These are phyloP conservation scores for Fusarium cyanostomum DNA, from an alignment of 2,329 filamentous ascomycete genomes.

Conservation along the genomic window DNA sequence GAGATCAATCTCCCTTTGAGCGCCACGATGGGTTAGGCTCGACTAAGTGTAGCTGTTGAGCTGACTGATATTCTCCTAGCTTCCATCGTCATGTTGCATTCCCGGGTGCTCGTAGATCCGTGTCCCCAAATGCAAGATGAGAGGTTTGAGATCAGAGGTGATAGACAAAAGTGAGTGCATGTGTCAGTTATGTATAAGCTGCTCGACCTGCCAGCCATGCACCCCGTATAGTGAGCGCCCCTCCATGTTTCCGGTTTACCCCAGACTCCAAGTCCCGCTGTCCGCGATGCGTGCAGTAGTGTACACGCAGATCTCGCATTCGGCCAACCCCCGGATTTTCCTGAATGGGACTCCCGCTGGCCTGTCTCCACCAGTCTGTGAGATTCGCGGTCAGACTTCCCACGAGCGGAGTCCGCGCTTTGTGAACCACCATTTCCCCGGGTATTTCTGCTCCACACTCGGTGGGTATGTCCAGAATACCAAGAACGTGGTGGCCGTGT, in stretches of 20 bases:
- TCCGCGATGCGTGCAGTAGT: conserved; percentile 17
- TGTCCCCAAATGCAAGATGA: neutral
- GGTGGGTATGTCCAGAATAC: conserved; percentile 56
- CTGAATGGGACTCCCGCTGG: neutral
- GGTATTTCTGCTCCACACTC: conserved; percentile 51
- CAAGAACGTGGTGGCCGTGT: conserved; percentile 44
- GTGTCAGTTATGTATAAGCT: neutral
- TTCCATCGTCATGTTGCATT: neutral
- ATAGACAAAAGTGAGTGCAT: neutral
- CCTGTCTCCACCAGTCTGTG: neutral
- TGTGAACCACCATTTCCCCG: conserved; percentile 43
- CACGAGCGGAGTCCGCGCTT: neutral
- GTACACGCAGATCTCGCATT: conserved; percentile 11
- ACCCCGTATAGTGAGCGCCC: neutral
- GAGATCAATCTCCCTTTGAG: conserved; percentile 25
- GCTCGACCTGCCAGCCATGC: neutral
- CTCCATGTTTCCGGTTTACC: conserved; percentile 39
- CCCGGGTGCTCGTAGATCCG: neutral
- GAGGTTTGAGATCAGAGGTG: neutral
- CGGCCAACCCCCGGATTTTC: conserved; percentile 13
- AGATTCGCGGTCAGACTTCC: neutral
- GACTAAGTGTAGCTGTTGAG: conserved; percentile 4
- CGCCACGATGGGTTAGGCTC: conserved; percentile 15
- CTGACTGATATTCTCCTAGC: neutral
- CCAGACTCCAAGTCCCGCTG: conserved; percentile 26